Conservation (phyloP, 1,284 basidiomycete genomes). For the Phlebopus sp. region DNA sequence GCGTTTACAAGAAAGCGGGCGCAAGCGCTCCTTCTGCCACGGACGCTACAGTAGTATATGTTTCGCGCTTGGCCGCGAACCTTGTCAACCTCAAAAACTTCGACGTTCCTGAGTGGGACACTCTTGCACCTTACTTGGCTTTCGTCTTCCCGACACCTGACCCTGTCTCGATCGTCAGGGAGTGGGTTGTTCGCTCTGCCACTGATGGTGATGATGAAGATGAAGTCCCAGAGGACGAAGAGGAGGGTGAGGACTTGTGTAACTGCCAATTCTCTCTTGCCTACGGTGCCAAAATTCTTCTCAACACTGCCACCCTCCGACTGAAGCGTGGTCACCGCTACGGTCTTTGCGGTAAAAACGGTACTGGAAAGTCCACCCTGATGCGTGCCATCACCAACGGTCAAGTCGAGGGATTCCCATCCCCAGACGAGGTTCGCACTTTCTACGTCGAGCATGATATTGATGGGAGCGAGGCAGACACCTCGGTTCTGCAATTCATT, state of each 20-base stretch:
- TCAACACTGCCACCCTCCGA: conserved; percentile 94
- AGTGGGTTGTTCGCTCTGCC: conserved; percentile 89
- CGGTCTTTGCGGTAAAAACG: conserved; percentile 97
- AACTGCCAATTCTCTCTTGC: conserved; percentile 98
- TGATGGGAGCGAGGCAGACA: conserved; percentile 92
- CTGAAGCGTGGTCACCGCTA: conserved; percentile 99
- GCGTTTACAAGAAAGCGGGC: conserved; percentile 84
- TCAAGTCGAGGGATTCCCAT: conserved; percentile 98
- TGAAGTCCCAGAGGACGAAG: conserved; percentile 80
- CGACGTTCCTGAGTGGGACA: conserved; percentile 85
- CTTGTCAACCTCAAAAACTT: conserved; percentile 91
- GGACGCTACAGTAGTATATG: conserved; percentile 69
- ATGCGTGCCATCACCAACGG: conserved; percentile 97
- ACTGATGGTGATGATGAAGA: conserved; percentile 73
- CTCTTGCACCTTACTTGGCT: conserved; percentile 74
- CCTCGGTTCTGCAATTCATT: conserved; percentile 89
- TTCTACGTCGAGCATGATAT: conserved; percentile 99
- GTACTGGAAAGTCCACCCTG: conserved; percentile 97
- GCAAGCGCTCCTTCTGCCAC: conserved; percentile 53
- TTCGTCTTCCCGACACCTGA: conserved; percentile 69
- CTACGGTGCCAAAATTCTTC: conserved; percentile 97
- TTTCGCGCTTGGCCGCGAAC: conserved; percentile 77
- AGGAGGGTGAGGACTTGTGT: conserved; percentile 96
- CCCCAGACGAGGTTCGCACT: conserved; percentile 92
- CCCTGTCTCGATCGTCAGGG: conserved; percentile 67